Conservation (phyloP, 2,329 filamentous ascomycete species). For the Hymenotorrendiella dingleyae region DNA sequence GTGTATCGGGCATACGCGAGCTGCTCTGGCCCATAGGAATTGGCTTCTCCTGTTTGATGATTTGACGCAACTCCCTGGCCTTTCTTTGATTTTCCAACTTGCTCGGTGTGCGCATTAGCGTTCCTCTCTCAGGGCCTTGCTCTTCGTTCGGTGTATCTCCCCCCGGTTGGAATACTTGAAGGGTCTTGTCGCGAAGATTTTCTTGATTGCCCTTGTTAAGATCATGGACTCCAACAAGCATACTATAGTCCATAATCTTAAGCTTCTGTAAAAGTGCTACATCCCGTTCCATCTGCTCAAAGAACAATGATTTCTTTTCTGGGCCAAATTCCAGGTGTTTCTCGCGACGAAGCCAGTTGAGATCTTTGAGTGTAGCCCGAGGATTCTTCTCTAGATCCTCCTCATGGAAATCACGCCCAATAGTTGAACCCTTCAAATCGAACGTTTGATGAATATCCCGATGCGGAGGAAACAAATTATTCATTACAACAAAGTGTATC, state of each 20-base stretch:
- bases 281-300: conserved; percentile 83
- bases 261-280: conserved; percentile 80
- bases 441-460: conserved; percentile 96
- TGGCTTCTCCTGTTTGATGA: conserved; percentile 87
- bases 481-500: conserved; percentile 99
- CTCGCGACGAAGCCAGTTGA: conserved; percentile 90
- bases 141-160: conserved; percentile 59
- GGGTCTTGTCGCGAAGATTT: conserved; percentile 80
- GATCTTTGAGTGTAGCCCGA: conserved; percentile 86
- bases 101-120: conserved; percentile 83
- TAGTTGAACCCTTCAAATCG: conserved; percentile 92
- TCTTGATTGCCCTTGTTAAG: conserved; percentile 87
- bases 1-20: conserved; percentile 84
- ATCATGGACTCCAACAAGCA: conserved; percentile 92
- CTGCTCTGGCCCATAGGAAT: conserved; percentile 82
- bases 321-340: conserved; percentile 83
- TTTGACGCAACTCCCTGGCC: conserved; percentile 82
- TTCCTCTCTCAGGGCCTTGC: conserved; percentile 35
- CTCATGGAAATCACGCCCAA: conserved; percentile 86
- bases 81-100: conserved; percentile 89
- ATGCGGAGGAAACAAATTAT: conserved; percentile 96
- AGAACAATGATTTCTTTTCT: conserved; percentile 79
- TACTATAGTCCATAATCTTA: conserved; percentile 98
- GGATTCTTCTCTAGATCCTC: conserved; percentile 85
- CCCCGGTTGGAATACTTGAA: conserved; percentile 90